Conservation (phyloP, 2,329 filamentous ascomycete species). For the Ilyonectria robusta region DNA sequence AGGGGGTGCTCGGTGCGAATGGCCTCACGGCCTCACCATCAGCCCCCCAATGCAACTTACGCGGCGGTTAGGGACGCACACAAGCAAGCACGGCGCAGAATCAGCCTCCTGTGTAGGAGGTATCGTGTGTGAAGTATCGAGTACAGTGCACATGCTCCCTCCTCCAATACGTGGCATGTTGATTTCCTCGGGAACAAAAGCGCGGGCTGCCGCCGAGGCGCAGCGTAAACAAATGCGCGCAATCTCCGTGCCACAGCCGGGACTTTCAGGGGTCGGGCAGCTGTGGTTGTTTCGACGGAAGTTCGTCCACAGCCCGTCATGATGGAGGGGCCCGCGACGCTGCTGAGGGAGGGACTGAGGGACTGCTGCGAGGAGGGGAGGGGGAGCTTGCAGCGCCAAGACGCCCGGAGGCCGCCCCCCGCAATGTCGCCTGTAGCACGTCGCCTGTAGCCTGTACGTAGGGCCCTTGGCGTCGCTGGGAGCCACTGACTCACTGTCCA, state of each 20-base stretch:
- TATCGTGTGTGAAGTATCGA: slow-evolving; percentile 11
- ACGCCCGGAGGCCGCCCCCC: slow-evolving; percentile 22
- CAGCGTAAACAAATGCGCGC: slow-evolving; percentile 20
- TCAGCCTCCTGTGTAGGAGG: not conserved
- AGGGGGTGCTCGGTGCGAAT: not conserved
- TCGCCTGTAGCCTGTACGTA: not conserved
- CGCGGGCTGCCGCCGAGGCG: slow-evolving; percentile 13
- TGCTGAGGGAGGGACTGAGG: not conserved
- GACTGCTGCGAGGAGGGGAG: slow-evolving; percentile 12
- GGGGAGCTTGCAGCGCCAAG: slow-evolving; percentile 21
- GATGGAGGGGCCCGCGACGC: slow-evolving; percentile 5
- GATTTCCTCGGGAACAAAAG: slow-evolving; percentile 4
- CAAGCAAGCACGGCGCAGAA: slow-evolving; percentile 1
- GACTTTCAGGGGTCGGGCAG: not conserved
- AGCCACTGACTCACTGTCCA: not conserved
- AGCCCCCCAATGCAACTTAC: not conserved
- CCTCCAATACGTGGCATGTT: slow-evolving; percentile 19
- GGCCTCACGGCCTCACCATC: not conserved
- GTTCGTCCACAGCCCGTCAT: slow-evolving; percentile 12
- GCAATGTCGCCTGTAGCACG: not conserved
- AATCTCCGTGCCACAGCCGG: slow-evolving; percentile 11
- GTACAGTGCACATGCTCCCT: slow-evolving; percentile 1
- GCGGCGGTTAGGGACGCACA: not conserved
- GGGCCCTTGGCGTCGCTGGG: not conserved
- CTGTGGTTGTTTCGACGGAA: not conserved